A percentile compares a stretch with the other conserved stretches of the same genome.
These are phyloP conservation scores for Torulaspora quercuum DNA, from an alignment of 805 yeast species.

Conservation along the genomic window DNA sequence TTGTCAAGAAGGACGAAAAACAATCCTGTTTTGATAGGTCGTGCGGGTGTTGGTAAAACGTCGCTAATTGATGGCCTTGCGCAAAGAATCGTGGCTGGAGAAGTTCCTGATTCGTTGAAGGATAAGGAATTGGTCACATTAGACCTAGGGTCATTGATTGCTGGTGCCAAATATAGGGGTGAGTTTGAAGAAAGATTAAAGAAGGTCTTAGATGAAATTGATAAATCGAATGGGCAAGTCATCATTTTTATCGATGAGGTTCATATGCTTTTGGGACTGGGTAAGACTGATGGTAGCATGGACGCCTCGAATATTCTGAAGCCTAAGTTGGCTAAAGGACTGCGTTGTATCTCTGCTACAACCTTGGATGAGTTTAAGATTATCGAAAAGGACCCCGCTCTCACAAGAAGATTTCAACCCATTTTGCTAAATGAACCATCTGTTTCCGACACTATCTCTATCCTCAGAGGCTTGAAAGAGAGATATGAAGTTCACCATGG, in stretches of 20 bases:
- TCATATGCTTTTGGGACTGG: slow-evolving; percentile 83
- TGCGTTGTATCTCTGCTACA: slow-evolving; percentile 95
- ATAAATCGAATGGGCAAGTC: slow-evolving; percentile 67
- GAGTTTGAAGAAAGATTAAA: slow-evolving; percentile 92
- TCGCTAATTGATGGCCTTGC: slow-evolving; percentile 96
- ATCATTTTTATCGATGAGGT: slow-evolving; percentile 88
- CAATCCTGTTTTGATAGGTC: slow-evolving; percentile 91
- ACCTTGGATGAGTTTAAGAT: slow-evolving; percentile 92
- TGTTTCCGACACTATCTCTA: slow-evolving; percentile 86
- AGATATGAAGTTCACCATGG: slow-evolving; percentile 97
- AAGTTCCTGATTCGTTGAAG: slow-evolving; percentile 92
- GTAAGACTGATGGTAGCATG: slow-evolving; percentile 91
- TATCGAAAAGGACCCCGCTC: slow-evolving; percentile 93
- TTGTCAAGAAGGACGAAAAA: slow-evolving; percentile 90
- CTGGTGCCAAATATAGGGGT: slow-evolving; percentile 95
- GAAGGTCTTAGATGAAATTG: slow-evolving; percentile 75
- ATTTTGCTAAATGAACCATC: slow-evolving; percentile 83
- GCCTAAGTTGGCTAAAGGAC: slow-evolving; percentile 91
- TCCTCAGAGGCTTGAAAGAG: slow-evolving; percentile 89
- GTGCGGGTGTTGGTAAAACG: slow-evolving; percentile 98
- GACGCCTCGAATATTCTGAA: slow-evolving; percentile 92
- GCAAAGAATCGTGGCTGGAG: slow-evolving; percentile 84
- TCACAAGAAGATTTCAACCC: slow-evolving; percentile 90
- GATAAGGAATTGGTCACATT: slow-evolving; percentile 77
- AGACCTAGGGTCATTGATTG: slow-evolving; percentile 83